Conservation (phyloP, 306 rosid genomes). For the Vigna mungo region DNA sequence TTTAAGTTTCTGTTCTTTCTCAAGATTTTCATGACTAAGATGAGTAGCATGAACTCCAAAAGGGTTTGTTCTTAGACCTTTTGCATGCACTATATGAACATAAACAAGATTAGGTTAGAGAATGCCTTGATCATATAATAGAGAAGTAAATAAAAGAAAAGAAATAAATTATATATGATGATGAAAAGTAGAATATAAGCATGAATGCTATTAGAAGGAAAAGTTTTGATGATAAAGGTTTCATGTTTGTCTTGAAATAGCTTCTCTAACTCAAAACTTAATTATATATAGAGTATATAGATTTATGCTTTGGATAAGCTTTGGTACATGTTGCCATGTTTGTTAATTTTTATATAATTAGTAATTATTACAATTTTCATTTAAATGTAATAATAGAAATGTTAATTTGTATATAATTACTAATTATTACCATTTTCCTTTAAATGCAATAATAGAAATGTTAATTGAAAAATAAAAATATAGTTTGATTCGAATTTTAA, state of each 20-base stretch:
- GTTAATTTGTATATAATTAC: no score
- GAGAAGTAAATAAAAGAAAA: neutral
- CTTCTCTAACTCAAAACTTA: neutral
- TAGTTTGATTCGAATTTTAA: no score
- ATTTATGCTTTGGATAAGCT: neutral
- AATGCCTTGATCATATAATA: neutral
- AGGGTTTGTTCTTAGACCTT: constrained; percentile 14
- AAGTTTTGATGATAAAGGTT: neutral
- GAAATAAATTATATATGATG: constrained; percentile 6
- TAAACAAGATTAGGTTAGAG: neutral
- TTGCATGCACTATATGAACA: constrained; percentile 12
- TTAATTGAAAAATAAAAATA: no score
- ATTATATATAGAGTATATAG: neutral
- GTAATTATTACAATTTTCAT: no score
- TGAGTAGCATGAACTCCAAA: constrained; percentile 2
- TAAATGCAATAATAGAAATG: no score
- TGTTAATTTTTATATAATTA: no score
- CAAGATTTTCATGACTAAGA: constrained; percentile 11
- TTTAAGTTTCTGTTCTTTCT: constrained; percentile 22
- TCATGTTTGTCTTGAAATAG: constrained; percentile 28
- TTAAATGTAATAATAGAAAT: no score
- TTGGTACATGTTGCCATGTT: no score
- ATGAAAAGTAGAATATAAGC: constrained; percentile 34
- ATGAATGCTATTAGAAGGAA: constrained; percentile 39
- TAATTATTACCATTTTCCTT: no score